Conservation (phyloP, 495 filamentous ascomycete genomes). For the Trichodelitschia bisporula region DNA sequence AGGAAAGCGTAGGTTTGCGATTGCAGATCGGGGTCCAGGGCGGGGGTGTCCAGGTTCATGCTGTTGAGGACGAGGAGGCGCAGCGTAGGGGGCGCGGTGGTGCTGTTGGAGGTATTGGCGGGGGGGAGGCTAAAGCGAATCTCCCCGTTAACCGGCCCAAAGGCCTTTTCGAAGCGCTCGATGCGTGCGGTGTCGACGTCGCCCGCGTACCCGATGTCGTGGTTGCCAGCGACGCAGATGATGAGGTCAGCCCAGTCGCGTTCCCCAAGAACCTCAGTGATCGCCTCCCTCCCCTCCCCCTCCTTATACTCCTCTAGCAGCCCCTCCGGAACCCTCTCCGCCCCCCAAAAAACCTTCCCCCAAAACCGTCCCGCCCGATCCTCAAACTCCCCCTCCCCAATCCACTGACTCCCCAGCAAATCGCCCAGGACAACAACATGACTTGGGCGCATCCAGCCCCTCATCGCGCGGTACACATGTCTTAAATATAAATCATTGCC, state of each 20-base stretch:
- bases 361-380: conserved; percentile 50
- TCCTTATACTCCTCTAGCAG: conserved; percentile 20
- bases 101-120: background rate
- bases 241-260: conserved; percentile 43
- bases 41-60: conserved; percentile 76
- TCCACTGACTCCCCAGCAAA: conserved; percentile 90
- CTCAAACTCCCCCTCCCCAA: conserved; percentile 61
- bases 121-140: conserved; percentile 39
- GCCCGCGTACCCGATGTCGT: conserved; percentile 88
- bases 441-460: conserved; percentile 59
- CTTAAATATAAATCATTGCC: conserved; percentile 91
- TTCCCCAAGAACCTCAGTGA: conserved; percentile 24
- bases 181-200: conserved; percentile 52
- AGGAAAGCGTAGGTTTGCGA: conserved; percentile 51
- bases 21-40: conserved; percentile 35
- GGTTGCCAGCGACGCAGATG: conserved; percentile 81
- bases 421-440: conserved; percentile 82
- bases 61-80: conserved; percentile 71
- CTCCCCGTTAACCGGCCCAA: conserved; percentile 76
- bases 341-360: conserved; percentile 50
- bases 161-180: conserved; percentile 53
- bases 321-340: conserved; percentile 26
- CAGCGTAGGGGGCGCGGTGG: conserved; percentile 16
- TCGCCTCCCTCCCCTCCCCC: conserved; percentile 15
- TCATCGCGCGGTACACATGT: conserved; percentile 70